Conservation (phyloP, 768 basidiomycete species). For the Agaricus blazei region DNA sequence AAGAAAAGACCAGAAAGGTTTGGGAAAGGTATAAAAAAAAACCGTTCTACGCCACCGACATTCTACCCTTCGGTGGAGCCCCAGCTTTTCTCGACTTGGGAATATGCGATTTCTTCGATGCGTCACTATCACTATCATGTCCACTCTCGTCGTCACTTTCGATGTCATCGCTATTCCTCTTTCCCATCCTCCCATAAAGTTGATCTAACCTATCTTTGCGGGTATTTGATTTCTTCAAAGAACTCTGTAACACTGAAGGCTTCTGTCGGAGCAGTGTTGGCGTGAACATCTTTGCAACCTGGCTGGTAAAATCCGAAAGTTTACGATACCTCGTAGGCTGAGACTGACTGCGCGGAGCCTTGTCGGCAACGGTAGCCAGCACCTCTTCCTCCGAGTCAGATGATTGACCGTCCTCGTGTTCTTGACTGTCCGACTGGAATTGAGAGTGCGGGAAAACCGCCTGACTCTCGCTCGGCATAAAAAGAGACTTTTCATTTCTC, state of each 20-base stretch:
- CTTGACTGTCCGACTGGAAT: conserved; percentile 17
- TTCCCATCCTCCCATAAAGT: conserved; percentile 31
- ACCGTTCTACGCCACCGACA: not conserved
- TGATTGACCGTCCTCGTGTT: conserved; percentile 14
- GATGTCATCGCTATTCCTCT: conserved; percentile 30
- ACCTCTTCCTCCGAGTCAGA: conserved; percentile 38
- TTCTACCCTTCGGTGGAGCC: conserved; percentile 8
- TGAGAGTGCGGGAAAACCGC: conserved; percentile 52
- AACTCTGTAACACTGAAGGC: conserved; percentile 20
- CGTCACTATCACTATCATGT: conserved; percentile 35
- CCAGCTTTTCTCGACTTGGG: conserved; percentile 56
- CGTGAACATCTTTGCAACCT: conserved; percentile 29
- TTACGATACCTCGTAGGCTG: conserved; percentile 24
- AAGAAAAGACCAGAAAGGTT: not conserved
- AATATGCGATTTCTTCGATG: conserved; percentile 47
- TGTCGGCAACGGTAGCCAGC: conserved; percentile 24
- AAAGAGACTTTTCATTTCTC: conserved; percentile 29
- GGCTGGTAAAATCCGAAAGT: conserved; percentile 47
- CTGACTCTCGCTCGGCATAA: conserved; percentile 50
- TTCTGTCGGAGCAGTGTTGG: conserved; percentile 11
- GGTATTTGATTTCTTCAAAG: conserved; percentile 21
- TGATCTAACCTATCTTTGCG: conserved; percentile 25
- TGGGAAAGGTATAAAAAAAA: not conserved
- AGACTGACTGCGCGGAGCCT: not conserved
- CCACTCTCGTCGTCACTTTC: conserved; percentile 44